Conservation (phyloP, 148 eudicot species). For the Bassia scoparia region DNA sequence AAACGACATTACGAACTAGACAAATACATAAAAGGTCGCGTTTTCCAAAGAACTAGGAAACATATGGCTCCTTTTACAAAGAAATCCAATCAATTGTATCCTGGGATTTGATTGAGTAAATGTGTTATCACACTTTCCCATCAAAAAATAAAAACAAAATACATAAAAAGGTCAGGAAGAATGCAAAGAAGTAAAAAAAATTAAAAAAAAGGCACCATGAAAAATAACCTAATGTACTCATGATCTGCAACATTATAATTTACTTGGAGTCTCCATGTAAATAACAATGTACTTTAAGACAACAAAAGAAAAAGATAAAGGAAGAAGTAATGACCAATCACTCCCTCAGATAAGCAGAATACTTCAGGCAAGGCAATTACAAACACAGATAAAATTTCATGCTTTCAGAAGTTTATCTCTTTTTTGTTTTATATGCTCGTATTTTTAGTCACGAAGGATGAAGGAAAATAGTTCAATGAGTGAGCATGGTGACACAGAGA, state of each 20-base stretch:
- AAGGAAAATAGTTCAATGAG: background rate
- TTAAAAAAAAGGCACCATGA: background rate
- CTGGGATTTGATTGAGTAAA: no score
- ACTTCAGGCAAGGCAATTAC: background rate
- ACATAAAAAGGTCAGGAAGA: background rate
- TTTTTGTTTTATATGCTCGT: background rate
- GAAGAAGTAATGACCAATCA: background rate
- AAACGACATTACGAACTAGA: background rate
- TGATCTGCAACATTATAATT: background rate
- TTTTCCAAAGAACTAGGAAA: no score
- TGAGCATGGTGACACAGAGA: slow-evolving; percentile 8
- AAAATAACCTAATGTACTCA: background rate
- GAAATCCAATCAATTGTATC: no score
- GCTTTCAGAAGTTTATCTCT: background rate
- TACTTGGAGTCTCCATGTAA: background rate
- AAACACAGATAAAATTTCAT: background rate
- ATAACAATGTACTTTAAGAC: background rate
- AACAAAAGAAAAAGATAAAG: background rate
- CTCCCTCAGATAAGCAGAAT: no score
- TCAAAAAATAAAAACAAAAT: no score
- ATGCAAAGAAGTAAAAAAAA: background rate
- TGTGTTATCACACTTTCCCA: no score
- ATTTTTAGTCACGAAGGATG: background rate
- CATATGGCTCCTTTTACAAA: no score
- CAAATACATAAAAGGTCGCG: background rate